These are phyloP conservation scores for Neurospora sp. DNA, from an alignment of 495 filamentous ascomycete genomes.

Conservation along the genomic window DNA sequence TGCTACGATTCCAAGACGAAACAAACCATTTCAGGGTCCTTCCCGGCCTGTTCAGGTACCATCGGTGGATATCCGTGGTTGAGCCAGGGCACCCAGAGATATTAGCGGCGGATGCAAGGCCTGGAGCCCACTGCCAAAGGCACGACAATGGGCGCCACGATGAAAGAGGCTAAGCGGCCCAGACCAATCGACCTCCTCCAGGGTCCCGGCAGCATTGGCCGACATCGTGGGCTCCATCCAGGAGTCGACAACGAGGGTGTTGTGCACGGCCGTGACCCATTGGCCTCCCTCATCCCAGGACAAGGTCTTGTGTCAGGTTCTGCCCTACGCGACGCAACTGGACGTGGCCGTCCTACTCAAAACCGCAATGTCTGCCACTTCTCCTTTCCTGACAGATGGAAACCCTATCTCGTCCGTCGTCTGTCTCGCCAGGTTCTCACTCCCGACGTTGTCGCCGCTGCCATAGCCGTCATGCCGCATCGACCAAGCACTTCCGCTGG, in stretches of 20 bases:
- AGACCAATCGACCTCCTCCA: conserved; percentile 8
- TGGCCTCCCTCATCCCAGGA: conserved; percentile 24
- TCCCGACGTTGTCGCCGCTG: conserved; percentile 13
- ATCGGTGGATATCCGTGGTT: background rate
- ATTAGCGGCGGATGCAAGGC: background rate
- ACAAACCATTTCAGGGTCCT: conserved; percentile 8
- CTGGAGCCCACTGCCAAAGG: conserved; percentile 1
- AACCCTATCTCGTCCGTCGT: conserved; percentile 29
- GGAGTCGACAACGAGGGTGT: conserved; percentile 16
- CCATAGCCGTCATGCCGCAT: conserved; percentile 23
- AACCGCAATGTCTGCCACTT: conserved; percentile 23
- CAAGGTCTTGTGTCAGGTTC: conserved; percentile 37
- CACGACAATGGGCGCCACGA: conserved; percentile 17
- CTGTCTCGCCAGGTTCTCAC: conserved; percentile 19
- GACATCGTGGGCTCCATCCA: conserved; percentile 7
- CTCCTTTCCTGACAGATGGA: conserved; percentile 18
- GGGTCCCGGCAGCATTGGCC: background rate
- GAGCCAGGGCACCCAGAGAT: background rate
- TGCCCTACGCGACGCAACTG: conserved; percentile 20
- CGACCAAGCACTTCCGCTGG: conserved; percentile 35
- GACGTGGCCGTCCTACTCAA: conserved; percentile 13
- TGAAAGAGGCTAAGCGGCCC: conserved; percentile 20
- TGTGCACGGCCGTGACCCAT: conserved; percentile 24
- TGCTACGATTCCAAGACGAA: conserved; percentile 13
- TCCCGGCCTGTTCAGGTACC: background rate